These are phyloP conservation scores for Rhodotorula sp. DNA, from an alignment of 1,284 basidiomycete species.

Conservation along the genomic window DNA sequence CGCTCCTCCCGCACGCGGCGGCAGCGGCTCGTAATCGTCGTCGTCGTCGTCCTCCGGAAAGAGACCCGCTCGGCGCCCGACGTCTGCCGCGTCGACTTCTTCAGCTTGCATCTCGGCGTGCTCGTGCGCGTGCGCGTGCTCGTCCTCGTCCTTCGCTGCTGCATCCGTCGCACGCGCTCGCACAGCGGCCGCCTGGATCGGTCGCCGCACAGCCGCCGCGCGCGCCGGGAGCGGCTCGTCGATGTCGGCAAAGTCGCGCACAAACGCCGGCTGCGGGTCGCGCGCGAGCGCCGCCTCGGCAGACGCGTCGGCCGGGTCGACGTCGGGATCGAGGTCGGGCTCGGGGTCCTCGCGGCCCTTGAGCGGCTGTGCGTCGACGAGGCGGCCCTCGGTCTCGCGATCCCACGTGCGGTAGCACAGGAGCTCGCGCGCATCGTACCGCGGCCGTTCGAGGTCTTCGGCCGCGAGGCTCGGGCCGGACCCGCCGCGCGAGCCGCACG, in stretches of 20 bases:
- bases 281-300: neutral
- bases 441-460: conserved; percentile 12
- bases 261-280: too few relatives aligned
- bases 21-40: neutral
- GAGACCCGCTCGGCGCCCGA: neutral
- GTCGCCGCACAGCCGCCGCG: neutral
- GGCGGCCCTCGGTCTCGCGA: conserved; percentile 18
- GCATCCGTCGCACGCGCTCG: too few relatives aligned
- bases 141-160: too few relatives aligned
- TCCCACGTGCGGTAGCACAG: conserved; percentile 48
- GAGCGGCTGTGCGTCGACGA: conserved; percentile 32
- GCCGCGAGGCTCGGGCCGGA: conserved; percentile 21
- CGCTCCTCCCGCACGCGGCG: neutral
- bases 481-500: conserved; percentile 24
- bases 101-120: neutral
- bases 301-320: neutral
- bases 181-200: neutral
- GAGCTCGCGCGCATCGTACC: conserved; percentile 52
- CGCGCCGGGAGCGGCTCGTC: neutral
- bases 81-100: conserved; percentile 7
- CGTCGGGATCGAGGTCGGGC: neutral
- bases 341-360: neutral
- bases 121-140: neutral
- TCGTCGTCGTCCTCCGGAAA: neutral
- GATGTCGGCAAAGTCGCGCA: too few relatives aligned